A percentile compares a stretch with the other conserved stretches of the same genome.
Evolutionary conservation across 805 yeast species (phyloP).

Genomic region (Monosporozyma unispora): DNA sequence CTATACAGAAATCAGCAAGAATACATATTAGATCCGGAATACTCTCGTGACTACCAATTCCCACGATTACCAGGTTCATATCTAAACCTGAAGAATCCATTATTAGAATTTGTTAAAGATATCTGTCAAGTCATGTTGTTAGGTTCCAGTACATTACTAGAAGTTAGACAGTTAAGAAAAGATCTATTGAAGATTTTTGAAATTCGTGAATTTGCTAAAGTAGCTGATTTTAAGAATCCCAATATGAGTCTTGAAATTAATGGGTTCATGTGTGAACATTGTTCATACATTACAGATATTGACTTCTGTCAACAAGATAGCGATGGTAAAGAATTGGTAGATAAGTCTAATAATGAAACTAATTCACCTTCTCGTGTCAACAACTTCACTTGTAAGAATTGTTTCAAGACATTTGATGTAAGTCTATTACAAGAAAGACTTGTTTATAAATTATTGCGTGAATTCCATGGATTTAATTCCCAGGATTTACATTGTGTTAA

Average conservation of each 20-base stretch:
- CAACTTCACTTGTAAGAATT: conserved; percentile 54
- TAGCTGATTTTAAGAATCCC: conserved; percentile 66
- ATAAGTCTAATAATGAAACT: neutral
- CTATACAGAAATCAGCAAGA: conserved; percentile 65
- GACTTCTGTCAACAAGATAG: conserved; percentile 71
- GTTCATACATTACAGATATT: conserved; percentile 64
- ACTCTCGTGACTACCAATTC: conserved; percentile 56
- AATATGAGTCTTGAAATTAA: conserved; percentile 58
- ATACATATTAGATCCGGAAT: conserved; percentile 55
- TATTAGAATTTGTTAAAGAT: conserved; percentile 69
- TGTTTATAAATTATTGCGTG: conserved; percentile 50
- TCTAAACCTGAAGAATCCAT: conserved; percentile 51
- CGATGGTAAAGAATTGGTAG: conserved; percentile 10
- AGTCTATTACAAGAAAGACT: conserved; percentile 71
- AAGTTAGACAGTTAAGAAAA: conserved; percentile 64
- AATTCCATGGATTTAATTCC: conserved; percentile 49
- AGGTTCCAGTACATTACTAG: conserved; percentile 55
- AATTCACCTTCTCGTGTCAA: neutral
- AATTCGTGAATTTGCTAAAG: conserved; percentile 73
- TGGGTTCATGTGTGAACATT: conserved; percentile 68
- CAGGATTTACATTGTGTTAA: conserved; percentile 80
- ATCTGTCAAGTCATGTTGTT: conserved; percentile 65
- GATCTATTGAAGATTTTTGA: conserved; percentile 68
- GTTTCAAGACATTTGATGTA: conserved; percentile 55
- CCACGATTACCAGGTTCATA: conserved; percentile 74